Conservation (phyloP, 306 rosid species). For the Trichosanthes cucumerina region DNA sequence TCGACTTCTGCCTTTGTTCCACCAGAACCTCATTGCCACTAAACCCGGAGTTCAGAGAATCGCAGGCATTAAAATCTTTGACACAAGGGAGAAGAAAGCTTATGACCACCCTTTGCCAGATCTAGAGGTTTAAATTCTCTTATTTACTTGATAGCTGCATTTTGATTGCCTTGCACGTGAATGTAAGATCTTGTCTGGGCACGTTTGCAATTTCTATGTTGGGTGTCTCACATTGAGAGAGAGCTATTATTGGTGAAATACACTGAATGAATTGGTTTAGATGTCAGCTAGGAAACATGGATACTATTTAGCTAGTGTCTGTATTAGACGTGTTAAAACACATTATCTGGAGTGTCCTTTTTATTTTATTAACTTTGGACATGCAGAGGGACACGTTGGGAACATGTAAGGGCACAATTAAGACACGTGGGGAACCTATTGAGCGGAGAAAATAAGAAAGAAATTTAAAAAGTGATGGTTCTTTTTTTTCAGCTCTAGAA, state of each 20-base stretch:
- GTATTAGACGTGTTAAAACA: background rate
- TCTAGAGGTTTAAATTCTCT: constrained; percentile 58
- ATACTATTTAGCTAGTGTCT: background rate
- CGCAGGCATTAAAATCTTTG: constrained; percentile 63
- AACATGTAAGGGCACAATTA: background rate
- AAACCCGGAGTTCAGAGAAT: constrained; percentile 93
- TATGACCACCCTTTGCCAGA: constrained; percentile 77
- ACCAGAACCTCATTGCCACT: constrained; percentile 84
- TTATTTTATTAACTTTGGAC: background rate
- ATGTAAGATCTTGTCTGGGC: background rate
- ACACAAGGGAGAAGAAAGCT: constrained; percentile 57
- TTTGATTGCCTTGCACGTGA: background rate
- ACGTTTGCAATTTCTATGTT: background rate
- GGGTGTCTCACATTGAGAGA: background rate
- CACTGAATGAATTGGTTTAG: background rate
- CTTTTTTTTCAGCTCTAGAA: background rate
- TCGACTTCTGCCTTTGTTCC: constrained; percentile 12
- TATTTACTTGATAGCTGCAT: background rate
- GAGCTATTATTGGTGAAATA: background rate
- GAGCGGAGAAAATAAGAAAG: background rate
- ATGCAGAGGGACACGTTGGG: background rate
- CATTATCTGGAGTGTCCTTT: background rate
- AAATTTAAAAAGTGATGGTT: background rate
- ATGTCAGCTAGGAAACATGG: background rate
- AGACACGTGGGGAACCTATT: background rate